Evolutionary conservation across 106 monocot genomes (phyloP).

Genomic region (Dioscorea zingiberensis): DNA sequence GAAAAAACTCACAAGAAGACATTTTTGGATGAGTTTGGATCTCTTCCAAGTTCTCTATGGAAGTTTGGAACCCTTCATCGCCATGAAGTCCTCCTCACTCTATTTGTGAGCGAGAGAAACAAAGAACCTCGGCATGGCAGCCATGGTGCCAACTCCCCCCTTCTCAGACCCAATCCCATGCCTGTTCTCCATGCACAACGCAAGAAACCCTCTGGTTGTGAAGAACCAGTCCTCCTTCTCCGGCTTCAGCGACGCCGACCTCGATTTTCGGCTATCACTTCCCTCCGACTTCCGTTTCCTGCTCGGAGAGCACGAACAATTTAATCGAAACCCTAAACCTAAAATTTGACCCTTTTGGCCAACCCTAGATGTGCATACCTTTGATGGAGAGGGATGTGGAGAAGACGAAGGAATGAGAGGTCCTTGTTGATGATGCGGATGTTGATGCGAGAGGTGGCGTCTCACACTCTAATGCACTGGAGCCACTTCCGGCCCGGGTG

Average conservation of each 20-base stretch:
- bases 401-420: slow-evolving; percentile 14
- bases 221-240: slow-evolving; percentile 92
- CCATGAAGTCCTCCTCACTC: slow-evolving; percentile 98
- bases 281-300: slow-evolving; percentile 54
- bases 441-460: slow-evolving; percentile 33
- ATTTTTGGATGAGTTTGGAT: slow-evolving; percentile 74
- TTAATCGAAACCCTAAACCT: neutral
- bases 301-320: neutral
- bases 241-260: slow-evolving; percentile 36
- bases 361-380: slow-evolving; percentile 9
- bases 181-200: slow-evolving; percentile 14
- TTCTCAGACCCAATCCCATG: slow-evolving; percentile 36
- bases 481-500: too few species aligned
- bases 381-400: slow-evolving; percentile 11
- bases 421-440: slow-evolving; percentile 46
- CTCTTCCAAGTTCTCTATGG: slow-evolving; percentile 94
- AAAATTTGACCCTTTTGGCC: neutral
- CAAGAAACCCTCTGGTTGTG: slow-evolving; percentile 68
- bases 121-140: slow-evolving; percentile 69
- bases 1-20: slow-evolving; percentile 50
- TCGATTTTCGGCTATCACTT: slow-evolving; percentile 44
- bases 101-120: slow-evolving; percentile 87
- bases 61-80: slow-evolving; percentile 95
- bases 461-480: too few species aligned
- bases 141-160: slow-evolving; percentile 14